phyloP scores from a whole-genome alignment of 2,329 filamentous ascomycete genomes.

The Coniochaeta prunicola region DNA sequence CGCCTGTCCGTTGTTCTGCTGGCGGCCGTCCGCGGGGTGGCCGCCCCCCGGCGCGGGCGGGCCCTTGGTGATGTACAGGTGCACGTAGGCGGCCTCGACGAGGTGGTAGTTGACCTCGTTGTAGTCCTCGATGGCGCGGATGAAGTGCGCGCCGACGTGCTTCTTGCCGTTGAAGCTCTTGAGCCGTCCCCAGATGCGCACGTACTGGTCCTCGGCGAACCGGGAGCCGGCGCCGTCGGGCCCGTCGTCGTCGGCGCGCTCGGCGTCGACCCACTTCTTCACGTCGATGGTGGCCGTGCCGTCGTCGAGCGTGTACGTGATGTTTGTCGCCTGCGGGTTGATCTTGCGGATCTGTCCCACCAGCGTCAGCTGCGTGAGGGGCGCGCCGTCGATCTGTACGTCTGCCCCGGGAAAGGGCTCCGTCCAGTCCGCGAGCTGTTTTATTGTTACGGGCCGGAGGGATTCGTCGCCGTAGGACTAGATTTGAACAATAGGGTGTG shows the following conservation, averaged over 20 bases:
- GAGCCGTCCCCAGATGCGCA: conserved; percentile 77
- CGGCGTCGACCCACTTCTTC: conserved; percentile 74
- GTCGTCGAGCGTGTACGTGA: conserved; percentile 90
- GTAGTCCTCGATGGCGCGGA: conserved; percentile 73
- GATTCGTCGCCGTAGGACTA: conserved; percentile 71
- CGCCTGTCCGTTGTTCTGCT: conserved; percentile 24
- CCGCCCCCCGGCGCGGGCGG: conserved; percentile 35
- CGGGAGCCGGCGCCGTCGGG: conserved; percentile 37
- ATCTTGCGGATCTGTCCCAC: conserved; percentile 87
- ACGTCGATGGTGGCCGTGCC: conserved; percentile 89
- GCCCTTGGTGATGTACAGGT: conserved; percentile 75
- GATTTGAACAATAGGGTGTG: neutral
- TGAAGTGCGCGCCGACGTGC: conserved; percentile 71
- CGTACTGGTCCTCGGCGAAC: conserved; percentile 69
- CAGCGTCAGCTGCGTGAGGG: conserved; percentile 72
- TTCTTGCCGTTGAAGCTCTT: conserved; percentile 80
- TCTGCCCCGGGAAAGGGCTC: conserved; percentile 66
- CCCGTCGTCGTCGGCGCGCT: conserved; percentile 49
- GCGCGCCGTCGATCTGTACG: conserved; percentile 74
- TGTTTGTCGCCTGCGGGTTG: conserved; percentile 79
- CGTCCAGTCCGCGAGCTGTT: conserved; percentile 80
- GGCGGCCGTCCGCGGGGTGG: conserved; percentile 16
- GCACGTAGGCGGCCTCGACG: conserved; percentile 81
- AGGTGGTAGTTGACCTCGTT: conserved; percentile 94
- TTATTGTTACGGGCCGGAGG: conserved; percentile 88